A percentile compares a stretch with the other conserved stretches of the same genome.
These are phyloP conservation scores for Wickerhamomyces silvicola DNA, from an alignment of 805 yeast species.

Conservation along the genomic window DNA sequence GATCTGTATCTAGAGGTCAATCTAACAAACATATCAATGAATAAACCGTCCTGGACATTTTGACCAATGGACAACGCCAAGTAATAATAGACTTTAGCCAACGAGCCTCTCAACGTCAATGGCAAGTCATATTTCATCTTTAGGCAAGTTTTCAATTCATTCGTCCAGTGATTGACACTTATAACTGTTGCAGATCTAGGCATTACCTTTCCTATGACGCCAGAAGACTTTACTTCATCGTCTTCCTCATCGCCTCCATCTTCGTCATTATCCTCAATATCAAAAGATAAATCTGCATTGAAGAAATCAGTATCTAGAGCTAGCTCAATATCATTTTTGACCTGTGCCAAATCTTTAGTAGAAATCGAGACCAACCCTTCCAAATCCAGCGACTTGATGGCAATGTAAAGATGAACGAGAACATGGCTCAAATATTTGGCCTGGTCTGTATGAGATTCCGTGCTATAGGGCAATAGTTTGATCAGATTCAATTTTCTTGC, in stretches of 20 bases:
- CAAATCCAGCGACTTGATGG: conserved; percentile 67
- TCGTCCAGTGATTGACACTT: conserved; percentile 78
- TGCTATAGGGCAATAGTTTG: conserved; percentile 61
- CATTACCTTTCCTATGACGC: conserved; percentile 51
- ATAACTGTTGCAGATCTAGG: conserved; percentile 69
- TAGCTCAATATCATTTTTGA: conserved; percentile 35
- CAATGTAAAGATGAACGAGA: conserved; percentile 71
- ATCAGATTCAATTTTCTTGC: conserved; percentile 27
- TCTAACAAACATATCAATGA: conserved; percentile 52
- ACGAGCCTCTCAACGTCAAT: conserved; percentile 45
- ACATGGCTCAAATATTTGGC: conserved; percentile 73
- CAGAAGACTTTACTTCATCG: conserved; percentile 31
- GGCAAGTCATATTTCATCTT: conserved; percentile 80
- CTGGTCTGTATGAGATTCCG: conserved; percentile 63
- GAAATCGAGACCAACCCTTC: conserved; percentile 64
- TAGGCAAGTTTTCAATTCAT: conserved; percentile 73
- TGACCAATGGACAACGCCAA: conserved; percentile 72
- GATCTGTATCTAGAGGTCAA: conserved; percentile 38
- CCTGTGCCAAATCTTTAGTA: conserved; percentile 55
- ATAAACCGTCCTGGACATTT: conserved; percentile 49
- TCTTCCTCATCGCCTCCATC: conserved; percentile 34
- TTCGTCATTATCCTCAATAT: conserved; percentile 30
- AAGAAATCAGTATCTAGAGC: conserved; percentile 50
- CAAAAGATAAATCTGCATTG: conserved; percentile 30
- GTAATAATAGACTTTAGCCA: conserved; percentile 66